Evolutionary conservation across 139 green algal species (phyloP).

Genomic region (Tetraselmis chui): DNA sequence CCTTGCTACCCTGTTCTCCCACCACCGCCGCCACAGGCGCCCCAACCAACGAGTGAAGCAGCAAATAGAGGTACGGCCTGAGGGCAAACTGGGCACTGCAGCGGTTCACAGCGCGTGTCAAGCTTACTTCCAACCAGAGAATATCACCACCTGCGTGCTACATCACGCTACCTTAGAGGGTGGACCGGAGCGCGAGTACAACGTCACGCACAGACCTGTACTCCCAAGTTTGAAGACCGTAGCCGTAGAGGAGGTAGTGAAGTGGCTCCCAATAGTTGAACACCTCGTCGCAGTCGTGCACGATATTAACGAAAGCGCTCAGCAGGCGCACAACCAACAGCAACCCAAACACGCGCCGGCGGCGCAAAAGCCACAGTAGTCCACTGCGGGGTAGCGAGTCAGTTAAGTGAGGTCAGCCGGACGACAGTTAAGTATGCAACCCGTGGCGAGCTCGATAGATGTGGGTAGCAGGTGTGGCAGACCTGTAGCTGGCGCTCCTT

Average conservation of each 20-base stretch:
- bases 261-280: constrained; percentile 92
- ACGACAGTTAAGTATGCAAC: too few relatives aligned
- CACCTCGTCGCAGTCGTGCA: constrained; percentile 87
- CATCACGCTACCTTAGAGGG: too few relatives aligned
- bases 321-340: constrained; percentile 29
- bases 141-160: too few relatives aligned
- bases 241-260: constrained; percentile 71
- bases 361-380: neutral
- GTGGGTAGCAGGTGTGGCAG: too few relatives aligned
- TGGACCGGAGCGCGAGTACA: too few relatives aligned
- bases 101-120: too few relatives aligned
- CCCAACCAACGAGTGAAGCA: constrained; percentile 51
- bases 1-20: constrained; percentile 7
- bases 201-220: constrained; percentile 73
- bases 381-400: neutral
- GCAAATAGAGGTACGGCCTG: constrained; percentile 73
- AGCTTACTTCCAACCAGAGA: too few relatives aligned
- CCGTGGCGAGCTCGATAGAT: too few relatives aligned
- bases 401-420: too few relatives aligned
- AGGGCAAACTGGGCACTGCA: constrained; percentile 63
- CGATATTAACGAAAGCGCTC: constrained; percentile 57
- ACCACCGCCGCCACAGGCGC: constrained; percentile 24
- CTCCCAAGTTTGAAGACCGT: constrained; percentile 81
- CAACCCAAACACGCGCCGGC: constrained; percentile 3
- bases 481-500: too few relatives aligned